Evolutionary conservation across 2,329 filamentous ascomycete genomes (phyloP).

Genomic region (Fusarium incarnatum): DNA sequence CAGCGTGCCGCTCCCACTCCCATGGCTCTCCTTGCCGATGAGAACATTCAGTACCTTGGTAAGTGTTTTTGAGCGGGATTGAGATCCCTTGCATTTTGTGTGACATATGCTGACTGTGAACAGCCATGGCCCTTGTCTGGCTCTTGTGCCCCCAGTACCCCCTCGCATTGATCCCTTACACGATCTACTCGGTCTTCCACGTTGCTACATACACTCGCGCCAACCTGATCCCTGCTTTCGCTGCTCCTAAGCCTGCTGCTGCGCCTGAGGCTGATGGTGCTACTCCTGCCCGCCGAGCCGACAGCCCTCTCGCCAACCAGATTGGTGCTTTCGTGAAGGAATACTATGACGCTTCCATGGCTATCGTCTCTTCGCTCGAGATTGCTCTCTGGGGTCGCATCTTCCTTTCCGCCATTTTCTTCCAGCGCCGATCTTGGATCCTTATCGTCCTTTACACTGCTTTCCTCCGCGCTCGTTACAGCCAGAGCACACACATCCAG

Average conservation of each 20-base stretch:
- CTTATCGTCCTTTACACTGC: constrained; percentile 86
- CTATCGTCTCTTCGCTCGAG: constrained; percentile 88
- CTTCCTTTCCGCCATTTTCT: constrained; percentile 82
- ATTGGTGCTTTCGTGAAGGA: constrained; percentile 97
- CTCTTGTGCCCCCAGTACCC: constrained; percentile 90
- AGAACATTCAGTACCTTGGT: constrained; percentile 99
- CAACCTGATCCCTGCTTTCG: constrained; percentile 89
- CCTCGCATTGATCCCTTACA: constrained; percentile 91
- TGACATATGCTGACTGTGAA: constrained; percentile 15
- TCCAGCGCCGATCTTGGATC: constrained; percentile 92
- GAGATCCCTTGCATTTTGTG: not conserved
- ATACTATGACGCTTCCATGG: constrained; percentile 98
- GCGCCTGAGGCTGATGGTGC: constrained; percentile 67
- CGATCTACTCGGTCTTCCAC: constrained; percentile 98
- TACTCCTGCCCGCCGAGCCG: constrained; percentile 57
- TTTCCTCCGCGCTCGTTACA: constrained; percentile 90
- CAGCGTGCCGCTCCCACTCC: constrained; percentile 69
- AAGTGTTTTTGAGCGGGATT: constrained; percentile 53
- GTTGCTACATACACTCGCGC: constrained; percentile 95
- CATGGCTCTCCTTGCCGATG: constrained; percentile 79
- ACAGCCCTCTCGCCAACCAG: constrained; percentile 76
- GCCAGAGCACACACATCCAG: constrained; percentile 95
- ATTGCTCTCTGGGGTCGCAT: constrained; percentile 88
- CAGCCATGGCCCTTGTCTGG: constrained; percentile 95
- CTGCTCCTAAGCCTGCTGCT: constrained; percentile 70